A percentile compares a stretch with the other conserved stretches of the same genome.
Conservation (phyloP, 2,329 filamentous ascomycete species). For the Venturia aucupariae region DNA sequence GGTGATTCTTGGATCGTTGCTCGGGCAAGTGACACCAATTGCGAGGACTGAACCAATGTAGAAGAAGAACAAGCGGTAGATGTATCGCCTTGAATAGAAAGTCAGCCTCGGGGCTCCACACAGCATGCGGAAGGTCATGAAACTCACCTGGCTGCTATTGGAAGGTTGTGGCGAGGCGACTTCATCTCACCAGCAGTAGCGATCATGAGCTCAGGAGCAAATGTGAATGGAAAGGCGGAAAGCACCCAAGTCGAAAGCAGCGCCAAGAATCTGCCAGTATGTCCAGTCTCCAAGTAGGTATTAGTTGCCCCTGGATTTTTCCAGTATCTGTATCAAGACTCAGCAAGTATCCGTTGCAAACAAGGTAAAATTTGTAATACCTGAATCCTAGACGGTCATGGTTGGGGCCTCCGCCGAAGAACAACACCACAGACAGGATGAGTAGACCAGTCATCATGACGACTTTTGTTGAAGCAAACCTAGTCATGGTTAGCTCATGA, state of each 20-base stretch:
- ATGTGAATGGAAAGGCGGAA: conserved; percentile 46
- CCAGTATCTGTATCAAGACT: conserved; percentile 21
- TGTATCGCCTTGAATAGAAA: conserved; percentile 38
- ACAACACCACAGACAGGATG: conserved; percentile 35
- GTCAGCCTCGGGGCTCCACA: neutral
- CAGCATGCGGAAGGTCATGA: neutral
- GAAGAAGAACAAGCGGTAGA: conserved; percentile 54
- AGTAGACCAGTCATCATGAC: conserved; percentile 37
- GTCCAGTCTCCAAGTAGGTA: conserved; percentile 35
- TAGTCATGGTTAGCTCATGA: neutral
- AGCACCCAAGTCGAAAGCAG: conserved; percentile 43
- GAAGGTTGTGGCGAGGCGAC: conserved; percentile 49
- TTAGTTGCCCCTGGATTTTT: conserved; percentile 36
- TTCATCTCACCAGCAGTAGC: conserved; percentile 51
- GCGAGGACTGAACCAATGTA: conserved; percentile 49
- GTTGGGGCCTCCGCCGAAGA: conserved; percentile 34
- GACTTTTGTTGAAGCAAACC: conserved; percentile 37
- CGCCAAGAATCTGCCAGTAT: conserved; percentile 43
- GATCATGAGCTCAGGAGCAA: conserved; percentile 47
- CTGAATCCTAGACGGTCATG: conserved; percentile 16
- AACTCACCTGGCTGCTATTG: conserved; percentile 37
- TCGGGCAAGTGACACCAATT: conserved; percentile 53
- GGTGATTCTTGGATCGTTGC: conserved; percentile 42
- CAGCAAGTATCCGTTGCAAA: conserved; percentile 23
- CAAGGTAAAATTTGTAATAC: neutral